Percentiles rank a stretch among this genome's conserved stretches.
These are phyloP conservation scores for Candida parachauliodes DNA, from an alignment of 805 yeast species.

Conservation along the genomic window DNA sequence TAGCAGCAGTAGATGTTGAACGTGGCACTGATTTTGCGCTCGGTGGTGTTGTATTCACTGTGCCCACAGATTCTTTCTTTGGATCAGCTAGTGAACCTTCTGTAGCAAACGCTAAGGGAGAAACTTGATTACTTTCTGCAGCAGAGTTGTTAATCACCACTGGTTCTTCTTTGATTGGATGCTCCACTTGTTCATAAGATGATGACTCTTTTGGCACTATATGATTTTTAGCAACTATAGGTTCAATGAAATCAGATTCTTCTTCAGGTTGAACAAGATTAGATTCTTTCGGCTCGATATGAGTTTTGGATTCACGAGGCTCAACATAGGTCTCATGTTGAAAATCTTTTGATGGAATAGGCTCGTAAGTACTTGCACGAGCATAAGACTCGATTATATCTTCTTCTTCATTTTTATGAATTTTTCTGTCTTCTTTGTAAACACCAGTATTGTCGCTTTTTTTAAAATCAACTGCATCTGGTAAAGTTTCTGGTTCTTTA, in stretches of 20 bases:
- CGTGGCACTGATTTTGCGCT: constrained; percentile 3
- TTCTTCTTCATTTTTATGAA: background rate
- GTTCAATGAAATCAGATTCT: too few species aligned
- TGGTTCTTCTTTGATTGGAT: constrained; percentile 2
- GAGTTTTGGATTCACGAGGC: too few species aligned
- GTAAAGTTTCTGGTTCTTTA: background rate
- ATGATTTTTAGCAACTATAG: too few species aligned
- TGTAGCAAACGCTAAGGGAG: constrained; percentile 3
- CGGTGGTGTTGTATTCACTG: constrained; percentile 3
- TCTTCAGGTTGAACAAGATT: background rate
- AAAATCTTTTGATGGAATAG: too few species aligned
- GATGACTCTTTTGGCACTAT: constrained; percentile 1
- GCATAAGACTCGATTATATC: constrained; percentile 1
- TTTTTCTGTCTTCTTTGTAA: background rate
- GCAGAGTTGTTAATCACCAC: background rate
- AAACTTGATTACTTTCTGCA: constrained; percentile 2
- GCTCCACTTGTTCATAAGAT: constrained; percentile 3
- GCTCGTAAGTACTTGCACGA: too few species aligned
- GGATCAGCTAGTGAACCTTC: too few species aligned
- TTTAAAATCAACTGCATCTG: background rate
- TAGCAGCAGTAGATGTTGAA: constrained; percentile 3
- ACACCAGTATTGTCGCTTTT: background rate
- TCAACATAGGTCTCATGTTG: too few species aligned
- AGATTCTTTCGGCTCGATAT: too few species aligned
- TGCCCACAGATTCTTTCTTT: background rate